Conservation (phyloP, 352 stramenopile genomes). For the Pythium oligandrum region DNA sequence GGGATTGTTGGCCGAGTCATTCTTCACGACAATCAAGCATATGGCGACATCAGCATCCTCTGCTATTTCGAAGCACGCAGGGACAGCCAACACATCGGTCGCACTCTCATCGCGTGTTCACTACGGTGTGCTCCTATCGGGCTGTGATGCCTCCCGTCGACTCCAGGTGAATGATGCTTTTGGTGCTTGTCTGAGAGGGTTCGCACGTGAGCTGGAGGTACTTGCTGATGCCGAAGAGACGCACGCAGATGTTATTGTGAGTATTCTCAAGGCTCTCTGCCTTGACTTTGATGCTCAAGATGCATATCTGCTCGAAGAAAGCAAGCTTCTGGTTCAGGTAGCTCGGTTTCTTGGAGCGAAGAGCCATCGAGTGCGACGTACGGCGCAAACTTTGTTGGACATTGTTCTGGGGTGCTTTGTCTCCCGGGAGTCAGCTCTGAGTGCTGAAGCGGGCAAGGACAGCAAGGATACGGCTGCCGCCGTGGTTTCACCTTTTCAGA, state of each 20-base stretch:
- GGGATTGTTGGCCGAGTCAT: slow-evolving; percentile 44
- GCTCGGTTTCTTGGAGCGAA: slow-evolving; percentile 45
- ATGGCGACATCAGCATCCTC: no score
- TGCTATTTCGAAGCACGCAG: neutral
- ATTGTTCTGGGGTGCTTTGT: slow-evolving; percentile 64
- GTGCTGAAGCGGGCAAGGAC: slow-evolving; percentile 13
- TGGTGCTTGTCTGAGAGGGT: slow-evolving; percentile 32
- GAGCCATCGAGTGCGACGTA: slow-evolving; percentile 31
- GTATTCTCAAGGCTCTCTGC: slow-evolving; percentile 45
- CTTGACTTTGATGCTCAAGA: slow-evolving; percentile 80
- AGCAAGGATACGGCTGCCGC: slow-evolving; percentile 24
- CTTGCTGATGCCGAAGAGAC: slow-evolving; percentile 6
- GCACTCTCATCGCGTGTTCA: slow-evolving; percentile 30
- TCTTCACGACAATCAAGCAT: slow-evolving; percentile 5
- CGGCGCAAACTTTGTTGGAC: slow-evolving; percentile 50
- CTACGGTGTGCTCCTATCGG: slow-evolving; percentile 50
- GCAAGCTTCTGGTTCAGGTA: slow-evolving; percentile 45
- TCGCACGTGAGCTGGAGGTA: slow-evolving; percentile 11
- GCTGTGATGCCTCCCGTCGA: slow-evolving; percentile 40
- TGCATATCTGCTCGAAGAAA: slow-evolving; percentile 64
- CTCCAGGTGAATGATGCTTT: slow-evolving; percentile 50
- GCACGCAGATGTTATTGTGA: slow-evolving; percentile 21
- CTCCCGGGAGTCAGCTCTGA: no score
- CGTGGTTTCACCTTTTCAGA: slow-evolving; percentile 35
- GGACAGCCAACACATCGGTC: no score